Base-by-base conservation (phyloP, 495 filamentous ascomycete species). In the Penicillium cinerascens region DNA sequence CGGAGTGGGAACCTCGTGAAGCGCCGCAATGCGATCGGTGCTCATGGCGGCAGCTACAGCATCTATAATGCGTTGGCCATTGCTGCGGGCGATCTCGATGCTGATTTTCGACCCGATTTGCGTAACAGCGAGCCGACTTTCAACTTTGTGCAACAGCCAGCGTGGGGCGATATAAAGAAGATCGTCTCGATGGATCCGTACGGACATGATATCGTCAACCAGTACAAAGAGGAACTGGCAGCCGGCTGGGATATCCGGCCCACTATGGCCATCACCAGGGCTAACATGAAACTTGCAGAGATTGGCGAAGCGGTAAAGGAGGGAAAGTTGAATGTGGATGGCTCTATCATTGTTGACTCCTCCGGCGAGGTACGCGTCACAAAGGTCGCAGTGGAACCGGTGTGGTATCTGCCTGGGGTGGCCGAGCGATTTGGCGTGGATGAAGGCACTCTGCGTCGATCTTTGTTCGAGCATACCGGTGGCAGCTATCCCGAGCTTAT, bases 121-220 rank as follows among this genome's bases (percentile, higher is more conserved):
- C 92, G 88, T 54, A 96, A 97, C 73, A 95, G 88, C 13, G 87
- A 97, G 62, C 93, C 93, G 10, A 92, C 91, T 3, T 91, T 83
- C 46, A 82, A 86, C 47, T 88, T 97, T 64, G 89, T 91, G 0
- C 89, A 87, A 29, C 95, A 96, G 64, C 82, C 88, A 17, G 83
- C 92, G 67, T 98, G 93, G 93, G 78, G 76, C 20, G 90, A 97
- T 66, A 82, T 84, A 65, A 92, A 88, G 63, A 97, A 96, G 77
- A 97, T 98, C 52, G 93, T 98, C 21, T 88, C 93, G 23, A 95
- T 98, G 89, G 93, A 98, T 69, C 93, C 93, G 6, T 87, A 85
- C 58, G 93, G 93, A 6, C 93, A 98, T 69, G 75, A 95, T 53
- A 65, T 75, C 17, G 69, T 77, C 44, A 72, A 73, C 37, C 65